phyloP scores from a whole-genome alignment of 2,329 filamentous ascomycete species.

The Sporothrix euskadiensis region DNA sequence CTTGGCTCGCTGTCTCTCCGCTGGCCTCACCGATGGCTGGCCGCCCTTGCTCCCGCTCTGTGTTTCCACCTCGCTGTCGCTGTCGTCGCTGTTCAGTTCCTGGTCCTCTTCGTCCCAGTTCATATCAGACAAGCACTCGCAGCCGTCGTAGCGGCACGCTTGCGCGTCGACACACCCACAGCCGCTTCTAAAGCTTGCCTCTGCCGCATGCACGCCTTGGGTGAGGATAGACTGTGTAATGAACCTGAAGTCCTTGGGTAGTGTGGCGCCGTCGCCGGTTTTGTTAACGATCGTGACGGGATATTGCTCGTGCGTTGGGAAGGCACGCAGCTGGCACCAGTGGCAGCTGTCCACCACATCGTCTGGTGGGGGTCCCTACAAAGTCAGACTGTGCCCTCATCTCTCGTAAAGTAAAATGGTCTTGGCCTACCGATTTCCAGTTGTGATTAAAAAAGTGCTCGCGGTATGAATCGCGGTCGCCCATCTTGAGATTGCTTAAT shows the following conservation, averaged over 20 bases:
- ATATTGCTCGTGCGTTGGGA: conserved; percentile 49
- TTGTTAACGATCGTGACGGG: conserved; percentile 67
- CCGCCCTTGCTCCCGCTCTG: neutral
- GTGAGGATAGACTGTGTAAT: conserved; percentile 63
- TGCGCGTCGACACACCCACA: conserved; percentile 65
- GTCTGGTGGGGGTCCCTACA: conserved; percentile 27
- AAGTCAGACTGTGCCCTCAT: neutral
- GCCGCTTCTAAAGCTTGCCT: conserved; percentile 64
- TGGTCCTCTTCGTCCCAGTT: conserved; percentile 59
- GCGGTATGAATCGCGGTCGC: conserved; percentile 22
- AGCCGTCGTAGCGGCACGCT: conserved; percentile 67
- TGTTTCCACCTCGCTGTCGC: conserved; percentile 21
- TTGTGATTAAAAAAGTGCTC: conserved; percentile 32
- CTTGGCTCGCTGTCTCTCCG: conserved; percentile 36
- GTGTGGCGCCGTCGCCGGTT: conserved; percentile 52
- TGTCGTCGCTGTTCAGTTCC: conserved; percentile 41
- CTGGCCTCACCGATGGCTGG: too few species aligned
- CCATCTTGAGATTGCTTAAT: conserved; percentile 20
- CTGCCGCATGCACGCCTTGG: conserved; percentile 59
- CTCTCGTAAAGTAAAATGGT: neutral
- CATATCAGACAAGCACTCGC: conserved; percentile 63
- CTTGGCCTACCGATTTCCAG: conserved; percentile 30
- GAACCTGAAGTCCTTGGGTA: conserved; percentile 67
- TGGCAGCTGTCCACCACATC: conserved; percentile 50
- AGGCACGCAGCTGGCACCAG: conserved; percentile 61